Percentiles rank a stretch among this genome's conserved stretches.
These are phyloP conservation scores for Phytophthora quininea DNA, from an alignment of 352 stramenopile genomes.

Conservation along the genomic window DNA sequence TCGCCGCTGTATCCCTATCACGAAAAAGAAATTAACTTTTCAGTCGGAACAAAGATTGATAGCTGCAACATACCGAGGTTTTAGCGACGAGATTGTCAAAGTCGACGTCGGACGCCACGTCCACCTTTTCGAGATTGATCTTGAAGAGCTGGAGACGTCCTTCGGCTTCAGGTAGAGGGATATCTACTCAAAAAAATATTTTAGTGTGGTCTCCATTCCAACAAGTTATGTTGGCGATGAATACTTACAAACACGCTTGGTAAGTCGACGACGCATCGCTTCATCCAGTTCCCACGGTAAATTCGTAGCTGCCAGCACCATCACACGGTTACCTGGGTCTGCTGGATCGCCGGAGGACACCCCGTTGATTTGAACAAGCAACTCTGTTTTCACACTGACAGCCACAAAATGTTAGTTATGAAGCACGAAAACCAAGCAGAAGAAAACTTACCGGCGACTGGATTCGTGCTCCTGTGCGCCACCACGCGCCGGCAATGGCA, in stretches of 20 bases:
- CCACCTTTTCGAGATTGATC: constrained; percentile 81
- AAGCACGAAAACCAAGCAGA: too few relatives aligned
- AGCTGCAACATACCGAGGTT: constrained; percentile 49
- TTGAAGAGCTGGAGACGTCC: constrained; percentile 75
- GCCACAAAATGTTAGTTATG: too few relatives aligned
- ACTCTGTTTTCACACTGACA: constrained; percentile 94
- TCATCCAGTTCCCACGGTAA: constrained; percentile 97
- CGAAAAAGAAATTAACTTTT: not conserved
- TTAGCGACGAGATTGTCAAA: constrained; percentile 73
- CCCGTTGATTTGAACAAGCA: constrained; percentile 98
- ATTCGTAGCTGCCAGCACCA: constrained; percentile 96
- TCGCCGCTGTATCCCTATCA: constrained; percentile 59
- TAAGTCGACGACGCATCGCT: constrained; percentile 94
- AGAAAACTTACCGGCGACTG: constrained; percentile 73
- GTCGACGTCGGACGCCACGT: constrained; percentile 82
- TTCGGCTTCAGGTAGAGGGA: constrained; percentile 59
- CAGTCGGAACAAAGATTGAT: not conserved
- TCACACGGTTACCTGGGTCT: constrained; percentile 59
- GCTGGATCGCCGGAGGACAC: constrained; percentile 68
- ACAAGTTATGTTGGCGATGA: not conserved
- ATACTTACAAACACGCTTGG: constrained; percentile 92
- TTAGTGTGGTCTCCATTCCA: too few relatives aligned
- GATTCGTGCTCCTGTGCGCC: constrained; percentile 82
- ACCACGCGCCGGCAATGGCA: constrained; percentile 99
- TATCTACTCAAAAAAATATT: constrained; percentile 28